Evolutionary conservation across 2,329 filamentous ascomycete genomes (phyloP).

Genomic region (Incumbomyces delicatus): DNA sequence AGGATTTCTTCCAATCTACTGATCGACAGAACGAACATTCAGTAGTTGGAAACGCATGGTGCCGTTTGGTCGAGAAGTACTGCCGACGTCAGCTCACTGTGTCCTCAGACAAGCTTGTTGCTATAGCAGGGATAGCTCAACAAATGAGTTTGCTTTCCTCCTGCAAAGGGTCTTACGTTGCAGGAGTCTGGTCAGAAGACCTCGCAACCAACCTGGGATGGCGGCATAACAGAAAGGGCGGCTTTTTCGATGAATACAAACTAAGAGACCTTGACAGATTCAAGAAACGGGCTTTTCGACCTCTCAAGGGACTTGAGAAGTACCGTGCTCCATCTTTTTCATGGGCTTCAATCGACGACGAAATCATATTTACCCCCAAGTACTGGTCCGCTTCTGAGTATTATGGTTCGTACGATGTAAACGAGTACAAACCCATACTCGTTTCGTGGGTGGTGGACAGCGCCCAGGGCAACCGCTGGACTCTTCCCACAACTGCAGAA

Average conservation of each 20-base stretch:
- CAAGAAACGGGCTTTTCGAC: not conserved
- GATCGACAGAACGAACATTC: no score
- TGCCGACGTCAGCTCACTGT: conserved; percentile 6
- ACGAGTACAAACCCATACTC: not conserved
- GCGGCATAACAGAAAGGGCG: not conserved
- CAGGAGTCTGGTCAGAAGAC: not conserved
- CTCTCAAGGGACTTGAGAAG: not conserved
- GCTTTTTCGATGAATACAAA: not conserved
- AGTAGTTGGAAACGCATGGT: not conserved
- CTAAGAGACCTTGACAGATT: not conserved
- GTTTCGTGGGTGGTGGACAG: no score
- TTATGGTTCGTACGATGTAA: not conserved
- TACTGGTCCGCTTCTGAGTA: not conserved
- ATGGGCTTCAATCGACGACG: not conserved
- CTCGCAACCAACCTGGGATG: not conserved
- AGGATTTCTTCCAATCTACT: no score
- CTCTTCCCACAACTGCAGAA: no score
- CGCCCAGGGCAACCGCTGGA: no score
- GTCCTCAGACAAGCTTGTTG: conserved; percentile 7
- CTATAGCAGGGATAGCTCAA: conserved; percentile 2
- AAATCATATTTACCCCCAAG: not conserved
- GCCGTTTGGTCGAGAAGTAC: conserved; percentile 2
- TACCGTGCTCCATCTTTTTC: not conserved
- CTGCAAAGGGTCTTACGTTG: not conserved
- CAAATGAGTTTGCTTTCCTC: not conserved